Evolutionary conservation across 1,284 basidiomycete species (phyloP), one percentile per base, ranked within the genome.

Genomic region (Austroboletus niveus): DNA sequence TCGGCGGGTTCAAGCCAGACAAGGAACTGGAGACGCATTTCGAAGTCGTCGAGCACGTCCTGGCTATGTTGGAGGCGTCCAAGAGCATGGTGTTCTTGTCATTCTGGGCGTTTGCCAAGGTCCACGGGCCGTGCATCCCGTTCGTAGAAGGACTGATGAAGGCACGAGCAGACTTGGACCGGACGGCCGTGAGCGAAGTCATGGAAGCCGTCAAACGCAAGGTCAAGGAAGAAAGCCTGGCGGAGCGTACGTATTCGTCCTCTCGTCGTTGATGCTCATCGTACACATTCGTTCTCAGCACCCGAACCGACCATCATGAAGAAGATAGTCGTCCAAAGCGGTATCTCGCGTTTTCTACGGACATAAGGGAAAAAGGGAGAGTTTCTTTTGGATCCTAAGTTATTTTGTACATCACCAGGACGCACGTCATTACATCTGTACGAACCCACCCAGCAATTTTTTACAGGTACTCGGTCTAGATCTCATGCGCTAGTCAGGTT

Each of bases 141-240:
- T 99, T 98, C 65, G 87, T 97, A 27, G 95, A 99, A 68, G 81
- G 86, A 4, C 62, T 98, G 44, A 89, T 98, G 81, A 91, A 87
- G 66, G 87, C 90, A 8, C 79, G 97, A 45, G 90, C 91, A 57
- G 95, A 99, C 71, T 75, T 98, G 50, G 95, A 98, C 71, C 83
- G 92, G 36, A 82, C 87, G 1, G 83, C 85, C 11, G 89, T 89
- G n/a, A 87, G 75, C 59, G 93, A 97, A 50, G 87, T 97, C 46
- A 97, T 98, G 91, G 96, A 98, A 32, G 92, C 87, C 52, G 80
- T 98, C 54, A 91, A 88, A 69, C 81, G 94, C 47, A 98, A 96
- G 68, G 91, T 94, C 20, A 93, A 88, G 66, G 92, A 95, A 35
- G 93, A 95, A 63, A 81, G 81, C 15, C 69, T 95, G 50, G 77